Conservation (phyloP, 2,329 filamentous ascomycete species). For the Geosmithia morbida region DNA sequence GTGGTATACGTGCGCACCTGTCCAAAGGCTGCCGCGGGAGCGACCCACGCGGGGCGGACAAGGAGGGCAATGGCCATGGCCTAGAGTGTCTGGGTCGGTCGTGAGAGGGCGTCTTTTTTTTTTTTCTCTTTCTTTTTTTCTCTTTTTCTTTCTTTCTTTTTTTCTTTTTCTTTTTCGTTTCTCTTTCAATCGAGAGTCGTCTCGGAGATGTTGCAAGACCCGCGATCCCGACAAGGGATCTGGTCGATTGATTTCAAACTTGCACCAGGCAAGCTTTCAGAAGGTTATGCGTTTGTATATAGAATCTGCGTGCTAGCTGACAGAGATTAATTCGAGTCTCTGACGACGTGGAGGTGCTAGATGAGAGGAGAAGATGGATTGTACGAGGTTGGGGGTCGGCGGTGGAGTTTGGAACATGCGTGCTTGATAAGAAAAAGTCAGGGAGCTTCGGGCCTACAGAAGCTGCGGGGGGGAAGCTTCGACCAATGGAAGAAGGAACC, state of each 20-base stretch:
- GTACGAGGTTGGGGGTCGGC: neutral
- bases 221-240: conserved; percentile 1
- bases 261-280: neutral
- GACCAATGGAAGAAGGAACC: neutral
- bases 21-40: neutral
- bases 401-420: neutral
- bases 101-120: neutral
- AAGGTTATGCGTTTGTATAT: too few relatives aligned
- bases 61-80: conserved; percentile 28
- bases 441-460: neutral
- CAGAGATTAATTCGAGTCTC: too few relatives aligned
- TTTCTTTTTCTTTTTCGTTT: neutral
- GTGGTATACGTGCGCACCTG: neutral
- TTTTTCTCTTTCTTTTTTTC: too few relatives aligned
- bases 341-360: too few relatives aligned
- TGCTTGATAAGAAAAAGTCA: conserved; percentile 1
- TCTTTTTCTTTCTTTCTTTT: neutral
- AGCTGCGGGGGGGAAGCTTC: conserved; percentile 1
- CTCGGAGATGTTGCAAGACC: neutral
- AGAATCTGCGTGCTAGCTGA: too few relatives aligned
- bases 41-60: conserved; percentile 25
- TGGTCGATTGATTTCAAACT: neutral
- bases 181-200: neutral
- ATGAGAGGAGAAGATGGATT: neutral
- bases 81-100: neutral